Percentiles rank a stretch among this genome's conserved stretches.
phyloP scores from a whole-genome alignment of 306 rosid genomes.

The Mimosa pudica region DNA sequence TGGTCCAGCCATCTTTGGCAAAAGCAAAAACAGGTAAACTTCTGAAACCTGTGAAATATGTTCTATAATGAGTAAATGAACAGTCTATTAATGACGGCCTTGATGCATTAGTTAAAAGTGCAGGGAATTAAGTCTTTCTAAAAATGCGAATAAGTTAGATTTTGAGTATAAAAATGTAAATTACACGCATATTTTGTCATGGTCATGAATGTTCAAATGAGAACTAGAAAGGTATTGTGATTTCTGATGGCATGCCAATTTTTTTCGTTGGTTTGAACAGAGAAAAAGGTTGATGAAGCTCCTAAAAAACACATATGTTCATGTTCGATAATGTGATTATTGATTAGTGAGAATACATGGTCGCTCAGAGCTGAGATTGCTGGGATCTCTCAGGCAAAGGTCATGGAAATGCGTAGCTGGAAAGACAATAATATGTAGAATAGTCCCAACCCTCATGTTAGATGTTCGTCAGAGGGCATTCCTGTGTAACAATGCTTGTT shows the following conservation, averaged over 20 bases:
- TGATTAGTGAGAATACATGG: constrained; percentile 39
- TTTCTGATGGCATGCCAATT: constrained; percentile 24
- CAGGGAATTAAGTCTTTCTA: not conserved
- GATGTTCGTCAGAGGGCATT: constrained; percentile 52
- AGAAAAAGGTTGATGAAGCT: constrained; percentile 70
- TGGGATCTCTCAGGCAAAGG: constrained; percentile 36
- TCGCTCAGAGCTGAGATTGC: constrained; percentile 38
- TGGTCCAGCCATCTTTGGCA: constrained; percentile 80
- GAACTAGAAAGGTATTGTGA: constrained; percentile 4
- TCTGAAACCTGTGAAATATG: constrained; percentile 26
- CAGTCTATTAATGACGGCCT: constrained; percentile 1
- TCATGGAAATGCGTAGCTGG: constrained; percentile 43
- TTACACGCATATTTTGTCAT: too few relatives aligned
- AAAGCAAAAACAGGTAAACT: constrained; percentile 83
- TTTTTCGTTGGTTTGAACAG: constrained; percentile 49
- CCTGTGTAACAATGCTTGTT: constrained; percentile 52
- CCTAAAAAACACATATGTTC: constrained; percentile 74
- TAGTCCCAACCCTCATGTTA: constrained; percentile 50
- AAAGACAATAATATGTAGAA: constrained; percentile 59
- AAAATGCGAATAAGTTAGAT: not conserved
- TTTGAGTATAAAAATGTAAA: not conserved
- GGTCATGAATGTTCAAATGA: constrained; percentile 19
- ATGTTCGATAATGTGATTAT: constrained; percentile 71
- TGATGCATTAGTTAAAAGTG: not conserved
- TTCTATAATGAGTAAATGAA: not conserved